Conservation (phyloP, 371 early-diverging fungal genomes). For the Mucor circinelloides region DNA sequence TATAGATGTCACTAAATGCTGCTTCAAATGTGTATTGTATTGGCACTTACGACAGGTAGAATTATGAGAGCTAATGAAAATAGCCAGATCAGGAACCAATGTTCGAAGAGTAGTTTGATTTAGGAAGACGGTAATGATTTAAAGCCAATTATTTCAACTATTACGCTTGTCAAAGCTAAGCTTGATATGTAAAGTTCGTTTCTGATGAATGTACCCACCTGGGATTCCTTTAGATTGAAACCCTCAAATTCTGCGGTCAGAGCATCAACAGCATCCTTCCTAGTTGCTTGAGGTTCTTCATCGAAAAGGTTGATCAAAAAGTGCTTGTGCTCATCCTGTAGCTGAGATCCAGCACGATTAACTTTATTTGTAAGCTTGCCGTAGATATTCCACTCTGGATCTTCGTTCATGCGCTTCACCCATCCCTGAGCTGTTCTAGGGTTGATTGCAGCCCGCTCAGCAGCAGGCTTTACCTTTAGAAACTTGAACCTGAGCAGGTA, state of each 20-base stretch:
- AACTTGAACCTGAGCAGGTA: conserved; percentile 17
- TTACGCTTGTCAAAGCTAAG: no score
- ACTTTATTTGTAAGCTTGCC: conserved; percentile 3
- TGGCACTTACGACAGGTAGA: no score
- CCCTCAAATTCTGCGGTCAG: conserved; percentile 7
- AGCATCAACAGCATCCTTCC: conserved; percentile 13
- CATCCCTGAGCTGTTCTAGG: conserved; percentile 6
- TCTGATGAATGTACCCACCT: conserved; percentile 13
- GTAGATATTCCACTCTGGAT: conserved; percentile 11
- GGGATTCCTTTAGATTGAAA: conserved; percentile 11
- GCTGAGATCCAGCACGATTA: conserved; percentile 5
- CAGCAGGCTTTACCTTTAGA: conserved; percentile 10
- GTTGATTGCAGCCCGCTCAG: conserved; percentile 2
- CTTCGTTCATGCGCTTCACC: conserved; percentile 10
- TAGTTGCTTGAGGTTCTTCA: conserved; percentile 9
- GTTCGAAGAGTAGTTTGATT: no score
- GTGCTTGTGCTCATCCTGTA: conserved; percentile 17
- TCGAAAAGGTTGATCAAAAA: conserved; percentile 2
- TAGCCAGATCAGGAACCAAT: no score
- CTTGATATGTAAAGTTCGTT: no score
- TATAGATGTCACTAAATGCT: no score
- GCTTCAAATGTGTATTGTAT: no score
- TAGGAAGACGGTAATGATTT: no score
- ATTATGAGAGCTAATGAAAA: no score
- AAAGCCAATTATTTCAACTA: no score